Evolutionary conservation across 371 early-diverging fungal species (phyloP).

Genomic region (Parasitella parasitica): DNA sequence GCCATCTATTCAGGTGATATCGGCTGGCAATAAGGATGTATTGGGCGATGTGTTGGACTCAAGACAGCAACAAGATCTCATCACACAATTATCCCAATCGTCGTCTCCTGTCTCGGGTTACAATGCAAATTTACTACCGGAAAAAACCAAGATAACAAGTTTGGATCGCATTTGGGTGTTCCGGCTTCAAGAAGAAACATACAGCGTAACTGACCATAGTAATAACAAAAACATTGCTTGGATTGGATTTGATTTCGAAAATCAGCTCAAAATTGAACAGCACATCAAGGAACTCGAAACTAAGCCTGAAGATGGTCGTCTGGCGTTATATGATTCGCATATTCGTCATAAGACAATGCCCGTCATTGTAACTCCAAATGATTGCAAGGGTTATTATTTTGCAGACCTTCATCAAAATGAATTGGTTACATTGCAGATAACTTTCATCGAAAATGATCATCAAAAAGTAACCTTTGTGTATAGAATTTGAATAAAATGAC

Average conservation of each 20-base stretch:
- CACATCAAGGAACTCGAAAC: background rate
- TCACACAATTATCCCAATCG: conserved; percentile 1
- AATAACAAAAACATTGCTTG: conserved; percentile 9
- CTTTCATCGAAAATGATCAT: conserved; percentile 6
- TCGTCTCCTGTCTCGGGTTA: background rate
- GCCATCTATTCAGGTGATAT: conserved; percentile 7
- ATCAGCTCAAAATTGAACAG: conserved; percentile 23
- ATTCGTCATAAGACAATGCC: conserved; percentile 30
- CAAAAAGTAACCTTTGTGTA: background rate
- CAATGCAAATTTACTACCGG: background rate
- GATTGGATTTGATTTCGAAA: conserved; percentile 35
- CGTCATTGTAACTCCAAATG: conserved; percentile 21
- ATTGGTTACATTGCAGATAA: conserved; percentile 1
- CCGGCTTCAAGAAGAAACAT: background rate
- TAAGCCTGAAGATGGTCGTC: conserved; percentile 15
- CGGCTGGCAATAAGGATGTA: background rate
- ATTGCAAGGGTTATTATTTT: conserved; percentile 26
- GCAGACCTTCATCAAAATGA: background rate
- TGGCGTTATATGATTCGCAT: conserved; percentile 37
- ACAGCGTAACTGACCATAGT: background rate
- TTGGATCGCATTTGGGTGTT: conserved; percentile 38
- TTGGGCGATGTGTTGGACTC: conserved; percentile 24
- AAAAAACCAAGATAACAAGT: conserved; percentile 11
- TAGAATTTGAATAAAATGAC: background rate
- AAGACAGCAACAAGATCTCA: conserved; percentile 12